A percentile compares a stretch with the other conserved stretches of the same genome.
phyloP scores from a whole-genome alignment of 345 rosid genomes.

The Ceriops zippeliana region DNA sequence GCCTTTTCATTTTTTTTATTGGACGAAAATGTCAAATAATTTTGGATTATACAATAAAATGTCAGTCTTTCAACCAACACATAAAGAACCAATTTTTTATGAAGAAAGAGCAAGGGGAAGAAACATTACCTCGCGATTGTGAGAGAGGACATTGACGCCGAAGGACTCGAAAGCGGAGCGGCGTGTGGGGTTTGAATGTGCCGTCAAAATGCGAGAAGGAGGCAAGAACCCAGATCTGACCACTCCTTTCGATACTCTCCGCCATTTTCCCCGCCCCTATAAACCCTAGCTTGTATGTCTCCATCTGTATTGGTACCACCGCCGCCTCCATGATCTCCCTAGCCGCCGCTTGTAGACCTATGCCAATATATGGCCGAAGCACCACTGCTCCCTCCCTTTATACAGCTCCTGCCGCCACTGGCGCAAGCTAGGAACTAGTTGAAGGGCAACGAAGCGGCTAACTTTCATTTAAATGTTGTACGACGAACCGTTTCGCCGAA shows the following conservation, averaged over 20 bases:
- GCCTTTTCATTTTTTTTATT: no score
- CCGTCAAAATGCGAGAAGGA: conserved; percentile 61
- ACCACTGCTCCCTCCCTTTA: neutral
- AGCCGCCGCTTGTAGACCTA: neutral
- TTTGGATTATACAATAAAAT: no score
- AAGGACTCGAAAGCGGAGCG: conserved; percentile 62
- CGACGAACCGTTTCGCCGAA: no score
- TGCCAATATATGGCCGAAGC: no score
- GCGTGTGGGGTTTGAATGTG: conserved; percentile 60
- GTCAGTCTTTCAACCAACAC: no score
- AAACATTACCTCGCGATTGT: conserved; percentile 45
- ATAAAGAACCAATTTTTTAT: no score
- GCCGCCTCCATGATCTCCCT: conserved; percentile 39
- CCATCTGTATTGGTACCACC: conserved; percentile 38
- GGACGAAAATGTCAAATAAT: no score
- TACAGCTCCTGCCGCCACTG: neutral
- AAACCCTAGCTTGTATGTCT: conserved; percentile 57
- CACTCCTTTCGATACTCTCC: conserved; percentile 77
- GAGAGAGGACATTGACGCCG: conserved; percentile 50
- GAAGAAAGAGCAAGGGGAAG: neutral
- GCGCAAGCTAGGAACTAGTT: no score
- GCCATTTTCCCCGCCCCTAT: conserved; percentile 95
- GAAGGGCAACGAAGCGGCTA: no score
- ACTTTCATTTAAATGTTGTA: no score
- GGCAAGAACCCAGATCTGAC: conserved; percentile 68